Percentiles rank a stretch among this genome's conserved stretches.
These are phyloP conservation scores for Phytopythium helicoides DNA, from an alignment of 352 stramenopile species.

Conservation along the genomic window DNA sequence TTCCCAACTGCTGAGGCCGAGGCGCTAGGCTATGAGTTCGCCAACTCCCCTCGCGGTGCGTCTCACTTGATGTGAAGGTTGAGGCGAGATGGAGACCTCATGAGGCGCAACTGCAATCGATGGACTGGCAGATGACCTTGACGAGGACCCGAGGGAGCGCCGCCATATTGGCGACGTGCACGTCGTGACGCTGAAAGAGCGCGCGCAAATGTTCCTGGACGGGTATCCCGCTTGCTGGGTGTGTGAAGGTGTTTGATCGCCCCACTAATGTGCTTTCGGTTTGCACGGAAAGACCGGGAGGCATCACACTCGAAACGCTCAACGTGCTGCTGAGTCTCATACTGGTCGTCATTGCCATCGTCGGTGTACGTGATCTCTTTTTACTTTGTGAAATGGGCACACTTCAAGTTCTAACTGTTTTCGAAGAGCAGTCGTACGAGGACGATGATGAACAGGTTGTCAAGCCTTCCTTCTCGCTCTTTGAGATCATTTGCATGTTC, in stretches of 20 bases:
- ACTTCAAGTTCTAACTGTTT: neutral
- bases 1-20: neutral
- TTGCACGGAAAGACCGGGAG: constrained; percentile 12
- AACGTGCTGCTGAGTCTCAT: constrained; percentile 49
- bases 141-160: constrained; percentile 3
- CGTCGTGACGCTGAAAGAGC: constrained; percentile 40
- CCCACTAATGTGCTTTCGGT: neutral
- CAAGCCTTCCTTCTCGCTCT: constrained; percentile 19
- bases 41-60: constrained; percentile 2
- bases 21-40: constrained; percentile 6
- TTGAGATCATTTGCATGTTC: constrained; percentile 34
- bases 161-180: constrained; percentile 35
- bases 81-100: too few species aligned
- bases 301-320: constrained; percentile 33
- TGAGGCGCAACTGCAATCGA: too few species aligned
- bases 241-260: too few species aligned
- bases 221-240: too few species aligned
- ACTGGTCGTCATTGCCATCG: constrained; percentile 40
- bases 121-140: neutral
- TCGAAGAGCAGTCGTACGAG: constrained; percentile 30
- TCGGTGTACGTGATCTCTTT: constrained; percentile 29
- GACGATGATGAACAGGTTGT: constrained; percentile 1
- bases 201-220: constrained; percentile 39
- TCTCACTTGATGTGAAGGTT: too few species aligned
- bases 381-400: too few species aligned